phyloP scores from a whole-genome alignment of 306 rosid species.

The Pterocarpus macrocarpus region DNA sequence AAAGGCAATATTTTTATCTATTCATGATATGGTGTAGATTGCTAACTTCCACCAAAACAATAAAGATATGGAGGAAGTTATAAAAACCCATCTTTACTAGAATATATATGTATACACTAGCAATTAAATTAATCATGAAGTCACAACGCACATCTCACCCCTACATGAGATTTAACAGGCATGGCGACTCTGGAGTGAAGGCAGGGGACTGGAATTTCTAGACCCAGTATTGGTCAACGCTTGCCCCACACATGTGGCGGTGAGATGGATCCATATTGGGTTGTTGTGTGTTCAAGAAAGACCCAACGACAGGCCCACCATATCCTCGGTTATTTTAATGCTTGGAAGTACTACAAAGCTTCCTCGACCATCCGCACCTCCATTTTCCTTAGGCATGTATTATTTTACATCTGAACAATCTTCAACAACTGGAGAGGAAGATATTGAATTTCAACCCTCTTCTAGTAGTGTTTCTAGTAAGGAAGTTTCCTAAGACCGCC shows the following conservation, averaged over 20 bases:
- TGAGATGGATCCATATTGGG: slow-evolving; percentile 57
- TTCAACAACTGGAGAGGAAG: neutral
- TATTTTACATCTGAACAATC: neutral
- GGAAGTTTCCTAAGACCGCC: neutral
- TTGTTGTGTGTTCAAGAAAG: slow-evolving; percentile 52
- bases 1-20: too few relatives aligned
- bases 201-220: slow-evolving; percentile 38
- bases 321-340: slow-evolving; percentile 48
- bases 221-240: slow-evolving; percentile 31
- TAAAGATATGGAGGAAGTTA: too few relatives aligned
- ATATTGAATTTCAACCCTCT: neutral
- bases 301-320: slow-evolving; percentile 46
- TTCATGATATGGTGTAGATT: too few relatives aligned
- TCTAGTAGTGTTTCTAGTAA: neutral
- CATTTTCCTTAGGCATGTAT: slow-evolving; percentile 29
- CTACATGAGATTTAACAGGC: slow-evolving; percentile 28
- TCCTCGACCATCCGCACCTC: slow-evolving; percentile 44
- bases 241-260: slow-evolving; percentile 29
- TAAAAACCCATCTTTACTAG: too few relatives aligned
- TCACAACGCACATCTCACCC: slow-evolving; percentile 3
- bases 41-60: too few relatives aligned
- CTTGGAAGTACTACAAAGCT: slow-evolving; percentile 41
- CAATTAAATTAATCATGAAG: neutral
- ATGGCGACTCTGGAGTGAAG: slow-evolving; percentile 47
- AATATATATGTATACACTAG: too few relatives aligned